phyloP scores from a whole-genome alignment of 176 grass and related monocot species.

The Avena sativa region DNA sequence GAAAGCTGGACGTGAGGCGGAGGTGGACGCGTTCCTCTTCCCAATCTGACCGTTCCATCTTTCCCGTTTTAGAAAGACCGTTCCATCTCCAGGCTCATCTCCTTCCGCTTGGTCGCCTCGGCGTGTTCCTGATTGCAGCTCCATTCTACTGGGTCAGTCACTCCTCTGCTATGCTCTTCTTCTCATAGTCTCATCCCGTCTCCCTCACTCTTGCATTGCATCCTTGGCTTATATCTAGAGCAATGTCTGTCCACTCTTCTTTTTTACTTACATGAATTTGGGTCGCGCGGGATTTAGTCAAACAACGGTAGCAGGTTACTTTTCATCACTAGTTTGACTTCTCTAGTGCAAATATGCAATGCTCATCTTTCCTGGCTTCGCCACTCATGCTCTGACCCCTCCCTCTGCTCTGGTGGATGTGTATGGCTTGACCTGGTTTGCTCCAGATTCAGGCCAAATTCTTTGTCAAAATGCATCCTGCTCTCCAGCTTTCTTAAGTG shows the following conservation, averaged over 20 bases:
- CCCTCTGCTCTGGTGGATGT: neutral
- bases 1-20: neutral
- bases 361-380: neutral
- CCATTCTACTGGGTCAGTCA: neutral
- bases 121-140: neutral
- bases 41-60: slow-evolving; percentile 1
- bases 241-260: neutral
- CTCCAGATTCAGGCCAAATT: slow-evolving; percentile 19
- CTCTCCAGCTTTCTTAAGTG: neutral
- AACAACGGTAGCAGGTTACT: neutral
- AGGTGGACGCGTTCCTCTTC: neutral
- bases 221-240: neutral
- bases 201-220: neutral
- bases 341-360: neutral
- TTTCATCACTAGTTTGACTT: neutral
- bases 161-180: neutral
- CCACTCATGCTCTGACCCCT: slow-evolving; percentile 10
- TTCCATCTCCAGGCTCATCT: neutral
- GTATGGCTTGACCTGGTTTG: neutral
- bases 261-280: neutral
- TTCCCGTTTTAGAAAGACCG: neutral
- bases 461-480: neutral
- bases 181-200: neutral
- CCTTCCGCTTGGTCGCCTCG: neutral
- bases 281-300: neutral